Base-by-base conservation (phyloP, 192 early-diverging fungal genomes). In the Linderina pennispora region DNA sequence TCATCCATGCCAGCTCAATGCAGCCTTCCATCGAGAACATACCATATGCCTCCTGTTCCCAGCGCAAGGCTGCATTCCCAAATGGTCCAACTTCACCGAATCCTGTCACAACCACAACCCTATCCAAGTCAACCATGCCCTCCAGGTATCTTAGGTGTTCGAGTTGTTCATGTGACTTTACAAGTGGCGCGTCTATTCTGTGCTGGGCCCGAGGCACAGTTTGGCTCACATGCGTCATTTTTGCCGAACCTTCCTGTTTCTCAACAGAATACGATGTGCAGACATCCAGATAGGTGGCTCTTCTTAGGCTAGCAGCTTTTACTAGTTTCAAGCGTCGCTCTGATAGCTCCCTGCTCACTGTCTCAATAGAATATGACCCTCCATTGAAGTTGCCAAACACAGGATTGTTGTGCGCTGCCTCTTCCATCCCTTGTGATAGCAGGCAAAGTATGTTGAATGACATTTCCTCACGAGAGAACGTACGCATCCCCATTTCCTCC, bases 1-100 rank as follows among this genome's bases (percentile, higher is more conserved):
- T 90, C 58, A 92, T 89, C 87, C 90, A 89, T 4, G 90, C 87
- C 83, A 92, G 83, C 71, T 92, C 90, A 52, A 92, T 31, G 28
- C 28, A 31, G 28, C 28, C 28, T 31, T 31, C 28, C 6, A 31
- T 5, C 28, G 28, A 31, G 28, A 31, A 31, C 28, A 8, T 11
- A 11, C 28, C 28, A 31, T 8, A 31, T 11, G 28, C 28, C 28
- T 31, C 28, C 28, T 8, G 5, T 11, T 31, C 28, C 28, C 28
- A 31, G 28, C 28, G 28, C 6, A 8, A 88, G 47, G 87, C 76
- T 15, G 81, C 73, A 42, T 86, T 84, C 69, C 90, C 90, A 73
- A 79, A 92, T 15, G 90, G 90, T 10, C 86, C 85, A 15, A 92
- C 90, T 63, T 92, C 90, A 61, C 82, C 81, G 58, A 87, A 92